Conservation (phyloP, 768 basidiomycete species). For the Tephrocybe rancida region DNA sequence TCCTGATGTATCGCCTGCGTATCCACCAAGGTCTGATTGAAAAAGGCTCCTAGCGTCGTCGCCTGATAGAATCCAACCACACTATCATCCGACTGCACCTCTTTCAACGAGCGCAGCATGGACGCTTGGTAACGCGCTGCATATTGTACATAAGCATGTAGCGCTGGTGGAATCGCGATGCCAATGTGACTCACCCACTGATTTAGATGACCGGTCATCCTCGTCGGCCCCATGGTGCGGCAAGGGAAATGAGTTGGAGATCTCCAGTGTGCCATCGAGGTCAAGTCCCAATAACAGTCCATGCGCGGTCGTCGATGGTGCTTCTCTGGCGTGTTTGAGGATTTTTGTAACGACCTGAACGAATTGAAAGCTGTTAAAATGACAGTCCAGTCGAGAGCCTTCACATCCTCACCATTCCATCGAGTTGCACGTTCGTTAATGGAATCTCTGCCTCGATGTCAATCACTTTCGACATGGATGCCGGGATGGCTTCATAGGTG, state of each 20-base stretch:
- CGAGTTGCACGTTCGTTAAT: slow-evolving; percentile 77
- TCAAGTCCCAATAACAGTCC: slow-evolving; percentile 91
- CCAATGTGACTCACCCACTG: slow-evolving; percentile 54
- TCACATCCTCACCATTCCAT: slow-evolving; percentile 72
- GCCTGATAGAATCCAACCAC: slow-evolving; percentile 95
- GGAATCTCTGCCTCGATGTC: slow-evolving; percentile 93
- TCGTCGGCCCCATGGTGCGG: slow-evolving; percentile 75
- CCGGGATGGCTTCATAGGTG: slow-evolving; percentile 84
- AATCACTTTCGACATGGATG: slow-evolving; percentile 90
- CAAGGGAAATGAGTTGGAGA: slow-evolving; percentile 89
- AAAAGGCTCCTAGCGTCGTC: slow-evolving; percentile 82
- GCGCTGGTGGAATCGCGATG: not conserved
- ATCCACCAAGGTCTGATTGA: slow-evolving; percentile 78
- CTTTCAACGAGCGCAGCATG: slow-evolving; percentile 87
- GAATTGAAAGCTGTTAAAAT: not conserved
- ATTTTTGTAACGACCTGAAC: slow-evolving; percentile 89
- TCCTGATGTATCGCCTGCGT: slow-evolving; percentile 87
- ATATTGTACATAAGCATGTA: slow-evolving; percentile 13
- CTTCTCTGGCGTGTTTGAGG: slow-evolving; percentile 87
- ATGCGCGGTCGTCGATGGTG: slow-evolving; percentile 70
- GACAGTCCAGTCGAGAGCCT: not conserved
- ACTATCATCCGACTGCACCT: slow-evolving; percentile 90
- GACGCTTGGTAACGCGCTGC: slow-evolving; percentile 79
- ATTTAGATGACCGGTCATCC: slow-evolving; percentile 80
- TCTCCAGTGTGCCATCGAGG: slow-evolving; percentile 86